Conservation (phyloP, 2,329 filamentous ascomycete species). For the Gaeumannomyces tritici region DNA sequence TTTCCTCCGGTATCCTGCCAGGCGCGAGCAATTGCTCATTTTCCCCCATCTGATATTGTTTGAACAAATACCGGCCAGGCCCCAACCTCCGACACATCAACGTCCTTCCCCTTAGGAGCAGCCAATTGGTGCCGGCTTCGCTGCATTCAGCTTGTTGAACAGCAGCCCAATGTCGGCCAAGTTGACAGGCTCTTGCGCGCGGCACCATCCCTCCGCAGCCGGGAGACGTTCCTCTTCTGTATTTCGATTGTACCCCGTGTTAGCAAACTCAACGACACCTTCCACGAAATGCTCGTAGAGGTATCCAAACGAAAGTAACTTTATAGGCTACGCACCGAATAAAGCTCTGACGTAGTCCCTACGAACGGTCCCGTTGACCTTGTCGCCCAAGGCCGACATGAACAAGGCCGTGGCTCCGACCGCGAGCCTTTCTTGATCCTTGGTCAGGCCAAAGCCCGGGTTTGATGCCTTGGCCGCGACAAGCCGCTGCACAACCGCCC, state of each 20-base stretch:
- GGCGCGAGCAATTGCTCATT: too few relatives aligned
- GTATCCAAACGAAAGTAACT: too few relatives aligned
- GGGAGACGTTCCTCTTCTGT: not conserved
- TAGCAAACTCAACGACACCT: not conserved
- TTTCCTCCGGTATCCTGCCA: too few relatives aligned
- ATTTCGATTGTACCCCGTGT: not conserved
- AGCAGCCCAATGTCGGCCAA: not conserved
- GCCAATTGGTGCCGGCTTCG: not conserved
- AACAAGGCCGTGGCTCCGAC: not conserved
- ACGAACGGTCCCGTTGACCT: not conserved
- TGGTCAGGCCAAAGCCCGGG: not conserved
- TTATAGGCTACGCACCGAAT: not conserved
- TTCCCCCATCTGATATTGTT: too few relatives aligned
- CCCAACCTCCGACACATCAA: too few relatives aligned
- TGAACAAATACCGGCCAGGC: too few relatives aligned
- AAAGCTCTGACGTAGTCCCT: not conserved
- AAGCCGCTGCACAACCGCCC: not conserved
- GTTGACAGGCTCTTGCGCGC: not conserved
- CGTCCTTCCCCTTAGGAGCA: not conserved
- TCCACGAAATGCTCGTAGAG: accelerated
- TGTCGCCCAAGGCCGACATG: not conserved
- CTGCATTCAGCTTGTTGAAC: not conserved
- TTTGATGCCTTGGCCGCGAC: not conserved
- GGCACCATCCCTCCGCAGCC: not conserved
- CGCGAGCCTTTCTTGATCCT: not conserved